Evolutionary conservation across 2,329 filamentous ascomycete genomes (phyloP).

Genomic region (Plenodomus biglobosus): DNA sequence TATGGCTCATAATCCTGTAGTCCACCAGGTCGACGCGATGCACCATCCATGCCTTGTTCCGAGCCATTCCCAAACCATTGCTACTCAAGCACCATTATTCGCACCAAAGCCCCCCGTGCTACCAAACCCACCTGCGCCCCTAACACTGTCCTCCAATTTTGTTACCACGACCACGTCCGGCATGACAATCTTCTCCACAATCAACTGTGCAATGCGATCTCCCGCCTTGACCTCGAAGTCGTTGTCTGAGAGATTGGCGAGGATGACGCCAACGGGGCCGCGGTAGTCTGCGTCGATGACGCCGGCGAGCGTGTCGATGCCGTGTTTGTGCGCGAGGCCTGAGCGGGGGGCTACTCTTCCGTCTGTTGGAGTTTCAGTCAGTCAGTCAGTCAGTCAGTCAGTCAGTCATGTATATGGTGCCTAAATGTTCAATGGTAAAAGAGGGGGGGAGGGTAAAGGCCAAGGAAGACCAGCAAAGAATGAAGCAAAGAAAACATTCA

Average conservation of each 20-base stretch:
- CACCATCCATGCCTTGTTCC: background rate
- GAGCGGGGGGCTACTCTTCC: constrained; percentile 87
- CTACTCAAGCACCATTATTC: background rate
- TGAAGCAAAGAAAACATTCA: too few relatives aligned
- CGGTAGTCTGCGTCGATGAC: constrained; percentile 98
- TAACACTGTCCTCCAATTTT: constrained; percentile 84
- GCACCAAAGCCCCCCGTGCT: constrained; percentile 44
- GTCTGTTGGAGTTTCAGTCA: constrained; percentile 55
- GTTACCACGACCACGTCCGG: constrained; percentile 89
- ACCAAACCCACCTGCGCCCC: constrained; percentile 71
- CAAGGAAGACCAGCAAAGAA: too few relatives aligned
- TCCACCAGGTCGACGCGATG: too few relatives aligned
- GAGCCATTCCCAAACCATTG: background rate
- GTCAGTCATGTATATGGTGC: too few relatives aligned
- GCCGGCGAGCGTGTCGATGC: constrained; percentile 92
- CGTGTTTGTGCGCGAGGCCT: constrained; percentile 89
- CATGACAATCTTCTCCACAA: constrained; percentile 92
- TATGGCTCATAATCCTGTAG: too few relatives aligned
- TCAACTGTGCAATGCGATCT: constrained; percentile 89
- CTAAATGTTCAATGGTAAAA: too few relatives aligned
- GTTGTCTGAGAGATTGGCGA: constrained; percentile 86
- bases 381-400: too few relatives aligned
- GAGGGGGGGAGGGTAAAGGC: too few relatives aligned
- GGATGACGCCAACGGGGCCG: constrained; percentile 87
- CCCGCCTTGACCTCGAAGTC: constrained; percentile 83